Evolutionary conservation across 1,284 basidiomycete species (phyloP), one percentile per base, ranked within the genome.

Genomic region (Fomitopsis schrenkii): DNA sequence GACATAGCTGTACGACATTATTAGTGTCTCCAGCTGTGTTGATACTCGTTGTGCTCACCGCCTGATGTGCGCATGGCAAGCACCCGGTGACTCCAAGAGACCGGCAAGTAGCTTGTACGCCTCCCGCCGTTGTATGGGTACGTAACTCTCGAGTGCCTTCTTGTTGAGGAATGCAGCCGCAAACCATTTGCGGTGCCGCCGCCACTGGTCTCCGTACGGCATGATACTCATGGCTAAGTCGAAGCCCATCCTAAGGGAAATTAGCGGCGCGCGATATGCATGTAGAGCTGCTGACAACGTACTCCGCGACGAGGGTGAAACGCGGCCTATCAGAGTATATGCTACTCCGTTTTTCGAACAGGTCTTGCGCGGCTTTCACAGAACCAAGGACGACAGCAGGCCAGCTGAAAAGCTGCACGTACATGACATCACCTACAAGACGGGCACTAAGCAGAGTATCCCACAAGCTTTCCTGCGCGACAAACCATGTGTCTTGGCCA

Each of bases 301-400:
- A 53, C 30, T 15, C 5, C n/a, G 30, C 52, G 7, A 30, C 19
- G 8, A 53, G 52, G n/a, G 19, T 38, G 19, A 38, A 53, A 22
- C 40, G 53, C 3, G 61, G 57, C 36, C 80, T 75, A 62, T 77
- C 78, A 2, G 78, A 80, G 59, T 80, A 81, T 8, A 77, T 78
- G n/a, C 76, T 75, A 2, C 77, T 78, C n/a, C 77, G 75, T 63
- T 81, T 83, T 63, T 83, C 81, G 14, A 83, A 70, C 10, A 82
- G 70, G 64, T 82, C 80, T 77, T 78, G 80, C 12, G 78, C 79
- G 9, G 76, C 75, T 64, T 79, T 76, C 1, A 78, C 79, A 6
- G 74, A 62, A 44, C 61, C 56, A 12, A 62, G 22, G 28, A 33
- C 30, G 44, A 48, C 36, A 2, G 38, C 26, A 2, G 52, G 44